Conservation (phyloP, 495 filamentous ascomycete species). For the Pyrenula massariospora region DNA sequence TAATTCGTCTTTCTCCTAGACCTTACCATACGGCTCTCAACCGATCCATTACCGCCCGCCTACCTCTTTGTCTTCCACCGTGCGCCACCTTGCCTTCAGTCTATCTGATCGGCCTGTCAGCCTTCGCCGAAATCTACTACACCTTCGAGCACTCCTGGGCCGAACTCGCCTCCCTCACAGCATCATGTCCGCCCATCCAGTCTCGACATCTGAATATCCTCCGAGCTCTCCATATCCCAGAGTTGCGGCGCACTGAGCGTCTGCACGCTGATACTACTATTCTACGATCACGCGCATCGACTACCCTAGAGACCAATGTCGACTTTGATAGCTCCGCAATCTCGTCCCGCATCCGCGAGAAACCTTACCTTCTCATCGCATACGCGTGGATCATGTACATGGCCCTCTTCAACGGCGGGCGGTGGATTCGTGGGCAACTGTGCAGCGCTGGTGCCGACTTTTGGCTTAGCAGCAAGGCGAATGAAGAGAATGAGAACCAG, state of each 20-base stretch:
- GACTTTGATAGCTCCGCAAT: slow-evolving; percentile 9
- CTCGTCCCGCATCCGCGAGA: slow-evolving; percentile 9
- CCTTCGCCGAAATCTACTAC: slow-evolving; percentile 2
- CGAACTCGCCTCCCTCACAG: background rate
- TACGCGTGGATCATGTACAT: slow-evolving; percentile 51
- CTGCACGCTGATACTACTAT: slow-evolving; percentile 1
- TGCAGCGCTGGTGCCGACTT: slow-evolving; percentile 28
- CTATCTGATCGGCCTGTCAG: background rate
- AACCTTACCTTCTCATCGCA: slow-evolving; percentile 41
- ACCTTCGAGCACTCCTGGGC: slow-evolving; percentile 3
- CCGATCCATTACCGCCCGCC: background rate
- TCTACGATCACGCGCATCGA: background rate
- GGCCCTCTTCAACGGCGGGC: slow-evolving; percentile 45
- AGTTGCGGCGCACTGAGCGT: background rate
- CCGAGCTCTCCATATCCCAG: background rate
- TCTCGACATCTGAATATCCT: background rate
- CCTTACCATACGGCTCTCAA: background rate
- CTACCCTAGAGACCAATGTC: background rate
- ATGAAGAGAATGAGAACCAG: slow-evolving; percentile 18
- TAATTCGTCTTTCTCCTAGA: background rate
- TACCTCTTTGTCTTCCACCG: background rate
- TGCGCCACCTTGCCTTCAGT: background rate
- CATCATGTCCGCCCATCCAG: background rate
- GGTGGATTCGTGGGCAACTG: slow-evolving; percentile 36
- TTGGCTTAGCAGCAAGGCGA: slow-evolving; percentile 15